Evolutionary conservation across 768 basidiomycete genomes (phyloP).

Genomic region (Mycena kentingensis): DNA sequence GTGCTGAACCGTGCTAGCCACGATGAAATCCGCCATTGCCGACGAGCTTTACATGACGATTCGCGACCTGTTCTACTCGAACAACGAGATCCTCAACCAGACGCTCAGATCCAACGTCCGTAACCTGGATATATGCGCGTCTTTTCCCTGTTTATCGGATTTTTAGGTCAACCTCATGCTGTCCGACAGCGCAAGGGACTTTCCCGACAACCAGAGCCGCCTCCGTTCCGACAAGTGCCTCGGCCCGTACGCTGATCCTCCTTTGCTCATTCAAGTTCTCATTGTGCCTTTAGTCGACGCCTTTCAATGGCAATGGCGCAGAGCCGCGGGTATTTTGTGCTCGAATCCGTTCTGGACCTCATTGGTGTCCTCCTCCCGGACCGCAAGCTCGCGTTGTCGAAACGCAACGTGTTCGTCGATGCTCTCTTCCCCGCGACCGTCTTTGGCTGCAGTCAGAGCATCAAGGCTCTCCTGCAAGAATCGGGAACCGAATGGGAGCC

Average conservation of each 20-base stretch:
- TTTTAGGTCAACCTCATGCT: slow-evolving; percentile 15
- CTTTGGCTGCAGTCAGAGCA: slow-evolving; percentile 9
- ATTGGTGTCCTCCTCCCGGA: slow-evolving; percentile 9
- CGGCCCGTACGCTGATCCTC: slow-evolving; percentile 7
- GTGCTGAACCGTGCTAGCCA: neutral
- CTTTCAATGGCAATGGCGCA: slow-evolving; percentile 5
- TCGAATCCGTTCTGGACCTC: slow-evolving; percentile 13
- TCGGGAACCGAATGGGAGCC: slow-evolving; percentile 12
- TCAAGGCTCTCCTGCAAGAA: slow-evolving; percentile 11
- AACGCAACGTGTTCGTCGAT: slow-evolving; percentile 15
- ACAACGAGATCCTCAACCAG: slow-evolving; percentile 3
- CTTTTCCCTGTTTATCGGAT: neutral
- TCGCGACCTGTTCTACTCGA: slow-evolving; percentile 12
- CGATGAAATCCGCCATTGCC: slow-evolving; percentile 5
- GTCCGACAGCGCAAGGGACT: neutral
- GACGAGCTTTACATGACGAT: slow-evolving; percentile 2
- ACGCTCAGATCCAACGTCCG: slow-evolving; percentile 14
- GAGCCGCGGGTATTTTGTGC: slow-evolving; percentile 14
- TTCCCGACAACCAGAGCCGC: slow-evolving; percentile 11
- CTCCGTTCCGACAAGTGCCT: slow-evolving; percentile 14
- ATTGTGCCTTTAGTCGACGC: neutral
- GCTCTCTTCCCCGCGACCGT: slow-evolving; percentile 9
- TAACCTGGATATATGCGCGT: slow-evolving; percentile 12
- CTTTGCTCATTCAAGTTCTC: neutral
- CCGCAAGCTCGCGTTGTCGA: neutral